Evolutionary conservation across 2,329 filamentous ascomycete genomes (phyloP), one percentile per base, ranked within the genome.

Genomic region (Stachybotrys echinatus): DNA sequence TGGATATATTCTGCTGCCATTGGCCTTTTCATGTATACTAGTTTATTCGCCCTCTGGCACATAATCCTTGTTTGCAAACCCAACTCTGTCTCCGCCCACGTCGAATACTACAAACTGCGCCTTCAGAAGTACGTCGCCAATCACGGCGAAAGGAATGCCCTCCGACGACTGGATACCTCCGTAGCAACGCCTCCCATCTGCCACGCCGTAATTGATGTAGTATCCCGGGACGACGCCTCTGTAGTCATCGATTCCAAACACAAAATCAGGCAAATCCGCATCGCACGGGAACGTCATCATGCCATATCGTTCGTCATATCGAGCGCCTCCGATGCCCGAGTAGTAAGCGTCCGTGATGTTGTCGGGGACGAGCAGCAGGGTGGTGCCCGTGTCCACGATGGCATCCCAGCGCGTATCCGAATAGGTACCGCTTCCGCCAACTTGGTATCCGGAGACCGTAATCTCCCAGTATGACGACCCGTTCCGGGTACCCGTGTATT

Each of bases 301-400:
- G 47, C 80, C 84, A 42, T 73, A 51, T 2, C 58, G 55, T 17
- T 53, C 22, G 59, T 74, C 69, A 55, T 79, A 61, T 43, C 67
- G 55, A 1, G 85, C 73, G 4, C 80, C 76, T 7, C 59, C 49
- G 52, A 88, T 75, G 53, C 79, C 62, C 37, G 63, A 61, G 71
- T 87, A 89, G 74, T 87, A 88, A 40, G 71, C 74, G 1, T 66
- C 57, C 54, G 81, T 76, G 52, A 85, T 71, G 27, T 62, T 56
- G 49, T 74, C 62, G 22, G 81, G 79, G 18, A 85, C 66, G 54
- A 86, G 74, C 49, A 87, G 66, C 23, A 89, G 79, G 1, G 84
- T 84, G 50, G 85, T 88, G 48, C 85, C 86, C 2, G 85, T 89
- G 69, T 89, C 85, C 59, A 82, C 81, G 63, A 89, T 87, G 56